Base-by-base conservation (phyloP, 345 rosid species). In the Microcos paniculata region DNA sequence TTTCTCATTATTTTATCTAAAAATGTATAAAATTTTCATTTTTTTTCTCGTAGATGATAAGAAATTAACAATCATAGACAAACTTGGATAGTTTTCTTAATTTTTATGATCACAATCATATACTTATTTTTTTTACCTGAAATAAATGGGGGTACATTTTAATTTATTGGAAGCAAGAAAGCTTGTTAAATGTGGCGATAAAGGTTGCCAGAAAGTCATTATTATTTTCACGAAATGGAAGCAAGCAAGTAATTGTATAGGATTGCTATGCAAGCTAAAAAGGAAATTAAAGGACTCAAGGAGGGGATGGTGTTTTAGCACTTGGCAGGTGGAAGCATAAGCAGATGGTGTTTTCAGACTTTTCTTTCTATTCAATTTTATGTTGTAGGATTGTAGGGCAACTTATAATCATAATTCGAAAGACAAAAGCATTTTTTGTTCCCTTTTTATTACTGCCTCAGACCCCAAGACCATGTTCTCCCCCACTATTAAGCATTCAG, bases 361-460 rank as follows among this genome's bases (percentile, higher is more conserved):
- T 48, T 48, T 28, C 57, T 18, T 68, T 28, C 23, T 16, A 19
- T 68, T 28, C 42, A 48, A 48, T 48, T 28, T 12, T 46, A 68
- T 68, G 72, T 28, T 30, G 42, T 48, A 48, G 28, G 26, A 68
- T 48, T 48, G 57, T 48, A 48, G 57, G 72, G 28, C 72, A 68
- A 46, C 57, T 68, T 48, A 68, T 30, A 18, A 68, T 68, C 57
- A 68, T 48, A 68, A 18, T 58, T 24, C 71, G 24, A 15, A 67
- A 67, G 38, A 67, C 71, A 48, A 33, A 66, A 24, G 15, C 45
- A 66, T 43, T 40, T 21, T 21, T 49, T 16, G 0, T 49, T 16
- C 43, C 23, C 48, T 64, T 64, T 40, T 40, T 40, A 64, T 63
- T 1, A 40, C 69, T 4, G 11, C 48, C 46, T 63, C 23, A 6